Evolutionary conservation across 768 basidiomycete species (phyloP), one percentile per base, ranked within the genome.

Genomic region (Auriscalpium vulgare): DNA sequence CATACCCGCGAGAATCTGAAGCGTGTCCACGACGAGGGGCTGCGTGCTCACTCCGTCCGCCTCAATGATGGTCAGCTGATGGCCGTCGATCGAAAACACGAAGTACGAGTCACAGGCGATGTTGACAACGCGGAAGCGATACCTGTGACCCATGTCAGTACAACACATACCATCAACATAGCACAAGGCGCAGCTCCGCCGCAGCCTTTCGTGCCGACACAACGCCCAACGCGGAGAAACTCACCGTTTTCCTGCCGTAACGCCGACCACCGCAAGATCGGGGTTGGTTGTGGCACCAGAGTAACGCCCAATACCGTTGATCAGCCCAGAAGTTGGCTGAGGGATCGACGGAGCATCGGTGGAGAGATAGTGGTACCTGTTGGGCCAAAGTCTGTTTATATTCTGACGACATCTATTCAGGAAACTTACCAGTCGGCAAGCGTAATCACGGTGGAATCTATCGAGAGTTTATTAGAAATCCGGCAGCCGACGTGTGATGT

Each of bases 101-200:
- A 53, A 68, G 34, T 54, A 44, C 14, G 69, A 65, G 69, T 70
- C 65, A 62, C 84, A 84, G 19, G 81, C 77, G 10, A 76, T 72
- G 8, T 72, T 68, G 36, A 84, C 56, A 1, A 85, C 37, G 4
- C 83, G 75, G 67, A 84, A 78, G 16, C 83, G 76, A 59, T 83
- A 84, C 4, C 40, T 43, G 1, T 13, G 7, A 8, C 13, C 40
- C 4, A 14, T 7, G 40, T 43, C 17, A 13, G 40, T 43, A 29
- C 17, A 8, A 8, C 40, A 43, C 17, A 43, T 8, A 43, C 17
- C 13, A 9, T 43, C 14, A 13, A 43, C 40, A 7, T 4, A 43
- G 17, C 3, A 43, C 21, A 21, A 21, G 21, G 3, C 21, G 21
- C 1, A 21, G 21, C 21, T 21, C 21, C 21, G 21, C 21, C 21